phyloP scores from a whole-genome alignment of 306 rosid species.

The Vigna radiata region DNA sequence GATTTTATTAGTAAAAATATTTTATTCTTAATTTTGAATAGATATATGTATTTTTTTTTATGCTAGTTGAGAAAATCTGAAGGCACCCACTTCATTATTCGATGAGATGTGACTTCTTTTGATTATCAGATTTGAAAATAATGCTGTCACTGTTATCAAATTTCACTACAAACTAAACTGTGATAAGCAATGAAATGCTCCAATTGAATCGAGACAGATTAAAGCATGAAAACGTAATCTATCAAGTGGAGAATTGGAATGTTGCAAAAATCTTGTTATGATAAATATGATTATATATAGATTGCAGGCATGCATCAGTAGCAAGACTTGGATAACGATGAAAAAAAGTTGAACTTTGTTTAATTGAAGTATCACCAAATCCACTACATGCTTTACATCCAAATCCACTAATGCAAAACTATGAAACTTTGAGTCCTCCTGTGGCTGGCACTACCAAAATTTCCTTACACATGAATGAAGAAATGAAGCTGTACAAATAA shows the following conservation, averaged over 20 bases:
- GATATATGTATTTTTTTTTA: neutral
- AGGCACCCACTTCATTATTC: conserved; percentile 30
- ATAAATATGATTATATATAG: neutral
- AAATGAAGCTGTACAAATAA: conserved; percentile 97
- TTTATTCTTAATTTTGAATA: no score
- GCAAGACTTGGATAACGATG: conserved; percentile 14
- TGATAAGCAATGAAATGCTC: neutral
- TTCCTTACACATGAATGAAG: conserved; percentile 97
- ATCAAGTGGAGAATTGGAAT: neutral
- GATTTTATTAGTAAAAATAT: no score
- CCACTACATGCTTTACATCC: conserved; percentile 63
- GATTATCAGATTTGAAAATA: conserved; percentile 26
- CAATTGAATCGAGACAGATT: neutral
- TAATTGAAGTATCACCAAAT: conserved; percentile 58
- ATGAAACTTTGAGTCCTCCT: conserved; percentile 54
- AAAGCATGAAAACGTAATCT: neutral
- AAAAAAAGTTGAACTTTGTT: conserved; percentile 48
- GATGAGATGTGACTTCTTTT: conserved; percentile 27
- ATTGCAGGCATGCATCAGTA: conserved; percentile 4
- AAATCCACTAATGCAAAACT: conserved; percentile 54
- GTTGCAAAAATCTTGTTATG: neutral
- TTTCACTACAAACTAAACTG: neutral
- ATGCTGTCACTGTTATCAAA: conserved; percentile 1
- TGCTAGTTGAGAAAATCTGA: conserved; percentile 24
- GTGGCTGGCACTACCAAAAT: conserved; percentile 79